These are phyloP conservation scores for Venturia aucupariae DNA, from an alignment of 2,329 filamentous ascomycete genomes.

Conservation along the genomic window DNA sequence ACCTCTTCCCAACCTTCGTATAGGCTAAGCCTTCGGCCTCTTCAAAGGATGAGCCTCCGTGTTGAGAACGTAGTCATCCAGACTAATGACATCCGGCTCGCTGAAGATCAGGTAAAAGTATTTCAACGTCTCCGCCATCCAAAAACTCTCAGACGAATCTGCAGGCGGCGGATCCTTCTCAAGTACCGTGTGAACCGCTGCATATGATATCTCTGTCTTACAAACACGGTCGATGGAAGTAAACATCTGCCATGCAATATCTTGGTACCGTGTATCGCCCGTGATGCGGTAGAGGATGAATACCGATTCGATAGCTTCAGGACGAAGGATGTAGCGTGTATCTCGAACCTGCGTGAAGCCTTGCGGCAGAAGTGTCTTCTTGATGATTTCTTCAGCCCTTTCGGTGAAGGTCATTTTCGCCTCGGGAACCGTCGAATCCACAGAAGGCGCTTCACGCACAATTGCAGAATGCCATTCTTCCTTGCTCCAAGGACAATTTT, in stretches of 20 bases:
- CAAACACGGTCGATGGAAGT: slow-evolving; percentile 34
- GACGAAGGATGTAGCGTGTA: slow-evolving; percentile 38
- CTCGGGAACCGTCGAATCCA: slow-evolving; percentile 3
- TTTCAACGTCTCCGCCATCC: slow-evolving; percentile 84
- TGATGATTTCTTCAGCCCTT: slow-evolving; percentile 5
- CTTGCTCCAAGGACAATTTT: slow-evolving; percentile 34
- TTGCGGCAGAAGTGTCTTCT: slow-evolving; percentile 25
- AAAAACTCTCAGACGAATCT: slow-evolving; percentile 59
- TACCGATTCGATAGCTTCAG: slow-evolving; percentile 53
- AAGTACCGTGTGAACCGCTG: slow-evolving; percentile 34
- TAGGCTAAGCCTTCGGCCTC: slow-evolving; percentile 22
- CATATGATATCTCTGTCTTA: slow-evolving; percentile 37
- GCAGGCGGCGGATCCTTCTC: slow-evolving; percentile 25
- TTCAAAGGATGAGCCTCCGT: slow-evolving; percentile 46
- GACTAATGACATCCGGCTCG: slow-evolving; percentile 52
- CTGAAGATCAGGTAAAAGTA: slow-evolving; percentile 82
- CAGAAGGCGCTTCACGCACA: slow-evolving; percentile 15
- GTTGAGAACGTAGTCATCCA: slow-evolving; percentile 60
- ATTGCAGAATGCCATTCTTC: slow-evolving; percentile 32
- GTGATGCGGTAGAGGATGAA: slow-evolving; percentile 53
- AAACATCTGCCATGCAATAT: slow-evolving; percentile 43
- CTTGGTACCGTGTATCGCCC: slow-evolving; percentile 39
- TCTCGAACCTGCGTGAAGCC: slow-evolving; percentile 38
- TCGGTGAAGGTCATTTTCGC: slow-evolving; percentile 8
- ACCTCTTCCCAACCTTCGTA: background rate